Evolutionary conservation across 306 rosid species (phyloP), one percentile per base, ranked within the genome.

Genomic region (Pueraria montana): DNA sequence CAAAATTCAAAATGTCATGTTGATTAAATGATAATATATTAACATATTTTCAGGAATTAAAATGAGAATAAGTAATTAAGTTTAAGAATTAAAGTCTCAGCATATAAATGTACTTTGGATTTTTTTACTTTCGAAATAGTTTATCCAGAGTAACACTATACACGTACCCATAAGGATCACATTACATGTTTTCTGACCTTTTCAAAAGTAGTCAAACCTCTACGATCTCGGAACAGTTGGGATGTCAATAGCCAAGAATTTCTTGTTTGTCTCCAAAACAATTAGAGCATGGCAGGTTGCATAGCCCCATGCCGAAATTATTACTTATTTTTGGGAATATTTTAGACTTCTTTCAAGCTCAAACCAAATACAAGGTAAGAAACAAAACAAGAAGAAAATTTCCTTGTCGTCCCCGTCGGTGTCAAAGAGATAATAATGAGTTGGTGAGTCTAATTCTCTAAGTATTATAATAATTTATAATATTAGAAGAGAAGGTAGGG

Each of bases 391-490:
- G 45, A 52, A 42, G 55, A 65, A 45, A 66, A 43, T 32, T 76
- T 10, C 38, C 61, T 68, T 83, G 78, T 68, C 73, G 78, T 76
- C 24, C 2, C 43, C 34, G 46, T 83, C 45, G 78, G 78, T 83
- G 64, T 53, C 53, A 43, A 55, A 20, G 42, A 13, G 45, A 70
- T 34, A 46, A 78, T 45, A 61, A 24, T 13, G 43, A 52, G 73
- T 74, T 65, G 84, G 40, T 78, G 81, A 74, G 36, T 45, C 48
- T 17, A 43, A 62, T 53, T 72, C 75, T 72, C 75, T 63, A 32
- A 32, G 63, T 43, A 67, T 34, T 66, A 74, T 71, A 77, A 59
- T n/a, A n/a, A n/a, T n/a, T n/a, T 59, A 84, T 6, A 23, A 70
- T 48, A 84, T 3, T 4, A 30, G 24, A 55, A 43, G 55, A 64